Percentiles rank a stretch among this genome's conserved stretches.
Conservation (phyloP, 2,329 filamentous ascomycete genomes). For the Nannizziopsis arthrosporioides region DNA sequence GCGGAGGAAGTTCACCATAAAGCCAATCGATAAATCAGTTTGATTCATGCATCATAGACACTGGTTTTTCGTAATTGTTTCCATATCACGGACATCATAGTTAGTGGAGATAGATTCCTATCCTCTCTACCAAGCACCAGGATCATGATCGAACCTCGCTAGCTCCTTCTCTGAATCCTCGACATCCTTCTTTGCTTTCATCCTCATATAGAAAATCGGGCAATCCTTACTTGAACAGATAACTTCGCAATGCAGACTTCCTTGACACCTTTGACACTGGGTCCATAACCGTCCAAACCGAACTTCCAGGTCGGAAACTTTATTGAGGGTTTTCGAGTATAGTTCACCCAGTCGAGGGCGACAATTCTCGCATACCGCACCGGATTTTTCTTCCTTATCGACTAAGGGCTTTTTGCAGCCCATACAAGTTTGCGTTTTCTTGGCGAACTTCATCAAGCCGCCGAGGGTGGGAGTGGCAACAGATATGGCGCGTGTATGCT, state of each 20-base stretch:
- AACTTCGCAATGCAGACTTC: slow-evolving; percentile 95
- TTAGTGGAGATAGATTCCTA: no score
- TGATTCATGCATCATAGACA: no score
- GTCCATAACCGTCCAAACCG: slow-evolving; percentile 91
- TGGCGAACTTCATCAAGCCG: slow-evolving; percentile 95
- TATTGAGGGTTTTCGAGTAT: slow-evolving; percentile 80
- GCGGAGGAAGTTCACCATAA: no score
- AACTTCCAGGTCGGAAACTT: slow-evolving; percentile 84
- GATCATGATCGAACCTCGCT: slow-evolving; percentile 75
- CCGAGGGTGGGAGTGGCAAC: slow-evolving; percentile 85
- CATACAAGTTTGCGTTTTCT: slow-evolving; percentile 97
- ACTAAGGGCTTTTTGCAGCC: slow-evolving; percentile 94
- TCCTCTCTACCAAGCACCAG: slow-evolving; percentile 49
- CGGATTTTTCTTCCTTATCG: slow-evolving; percentile 63
- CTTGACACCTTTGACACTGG: slow-evolving; percentile 94
- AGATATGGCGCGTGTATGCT: slow-evolving; percentile 87
- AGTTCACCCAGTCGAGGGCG: slow-evolving; percentile 76
- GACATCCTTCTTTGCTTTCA: slow-evolving; percentile 99
- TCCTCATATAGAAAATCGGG: slow-evolving; percentile 99
- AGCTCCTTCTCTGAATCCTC: slow-evolving; percentile 90
- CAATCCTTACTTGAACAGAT: slow-evolving; percentile 95
- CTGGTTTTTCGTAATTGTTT: no score
- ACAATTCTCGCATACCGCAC: slow-evolving; percentile 82
- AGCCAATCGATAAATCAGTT: no score
- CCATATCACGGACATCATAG: no score